Conservation (phyloP, 176 grass and related monocot genomes). For the Cenchrus fungigraminus region DNA sequence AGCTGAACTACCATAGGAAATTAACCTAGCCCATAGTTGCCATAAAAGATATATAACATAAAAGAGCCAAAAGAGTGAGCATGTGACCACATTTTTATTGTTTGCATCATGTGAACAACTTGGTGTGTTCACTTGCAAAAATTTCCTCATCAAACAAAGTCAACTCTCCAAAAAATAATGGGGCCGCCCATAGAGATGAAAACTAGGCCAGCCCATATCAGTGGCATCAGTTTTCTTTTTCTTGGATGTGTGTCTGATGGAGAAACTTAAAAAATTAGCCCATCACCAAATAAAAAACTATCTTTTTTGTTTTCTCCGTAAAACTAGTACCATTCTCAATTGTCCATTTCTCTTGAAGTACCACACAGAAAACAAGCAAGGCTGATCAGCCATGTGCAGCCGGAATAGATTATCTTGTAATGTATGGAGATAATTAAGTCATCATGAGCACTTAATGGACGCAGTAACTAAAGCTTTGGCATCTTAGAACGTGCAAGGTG, state of each 20-base stretch:
- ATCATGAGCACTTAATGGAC: constrained; percentile 49
- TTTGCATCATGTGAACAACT: constrained; percentile 39
- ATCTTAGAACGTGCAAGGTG: constrained; percentile 66
- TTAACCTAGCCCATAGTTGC: neutral
- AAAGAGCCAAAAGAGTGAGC: constrained; percentile 6
- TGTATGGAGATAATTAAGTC: constrained; percentile 34
- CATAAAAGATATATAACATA: neutral
- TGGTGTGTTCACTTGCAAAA: constrained; percentile 16
- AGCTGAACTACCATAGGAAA: neutral
- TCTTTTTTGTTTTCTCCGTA: neutral
- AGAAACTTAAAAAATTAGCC: neutral
- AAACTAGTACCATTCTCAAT: neutral
- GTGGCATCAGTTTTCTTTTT: neutral
- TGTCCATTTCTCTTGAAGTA: constrained; percentile 3
- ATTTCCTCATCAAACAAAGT: constrained; percentile 23
- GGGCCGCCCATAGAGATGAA: constrained; percentile 12
- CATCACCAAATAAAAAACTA: neutral
- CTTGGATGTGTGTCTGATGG: neutral
- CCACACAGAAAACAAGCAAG: constrained; percentile 9
- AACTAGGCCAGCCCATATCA: constrained; percentile 5
- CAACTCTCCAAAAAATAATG: constrained; percentile 25
- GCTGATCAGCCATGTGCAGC: constrained; percentile 38
- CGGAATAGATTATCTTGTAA: constrained; percentile 41
- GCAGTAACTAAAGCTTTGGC: constrained; percentile 53
- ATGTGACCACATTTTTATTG: constrained; percentile 26